These are phyloP conservation scores for Metschnikowia anglica DNA, from an alignment of 805 yeast genomes.

Conservation along the genomic window DNA sequence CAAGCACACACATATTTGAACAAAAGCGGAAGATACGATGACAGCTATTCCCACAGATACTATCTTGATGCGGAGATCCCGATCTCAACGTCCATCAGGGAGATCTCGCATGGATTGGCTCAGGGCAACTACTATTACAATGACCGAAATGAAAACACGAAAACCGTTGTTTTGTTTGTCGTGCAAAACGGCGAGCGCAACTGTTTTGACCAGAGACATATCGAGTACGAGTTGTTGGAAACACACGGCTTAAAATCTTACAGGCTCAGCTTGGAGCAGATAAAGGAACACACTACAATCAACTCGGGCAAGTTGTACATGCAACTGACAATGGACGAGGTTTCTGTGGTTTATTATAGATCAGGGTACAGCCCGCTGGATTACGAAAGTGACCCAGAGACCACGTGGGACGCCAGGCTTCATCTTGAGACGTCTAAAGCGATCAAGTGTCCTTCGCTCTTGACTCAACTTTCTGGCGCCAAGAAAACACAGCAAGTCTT, in stretches of 20 bases:
- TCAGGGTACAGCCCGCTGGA: constrained; percentile 87
- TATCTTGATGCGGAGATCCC: constrained; percentile 57
- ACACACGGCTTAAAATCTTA: constrained; percentile 57
- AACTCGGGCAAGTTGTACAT: constrained; percentile 50
- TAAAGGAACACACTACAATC: constrained; percentile 43
- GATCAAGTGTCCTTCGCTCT: constrained; percentile 85
- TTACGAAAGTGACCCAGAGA: constrained; percentile 52
- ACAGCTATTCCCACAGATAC: constrained; percentile 38
- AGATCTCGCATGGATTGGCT: constrained; percentile 68
- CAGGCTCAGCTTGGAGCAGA: constrained; percentile 67
- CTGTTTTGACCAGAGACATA: constrained; percentile 83
- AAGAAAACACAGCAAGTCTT: constrained; percentile 91
- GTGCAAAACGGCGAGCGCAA: constrained; percentile 87
- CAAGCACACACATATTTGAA: constrained; percentile 69
- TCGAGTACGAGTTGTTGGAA: constrained; percentile 68
- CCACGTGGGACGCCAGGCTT: constrained; percentile 77
- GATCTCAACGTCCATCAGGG: constrained; percentile 59
- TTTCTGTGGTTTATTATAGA: constrained; percentile 87
- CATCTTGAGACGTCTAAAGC: constrained; percentile 72
- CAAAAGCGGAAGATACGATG: constrained; percentile 53
- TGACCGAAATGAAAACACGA: constrained; percentile 22
- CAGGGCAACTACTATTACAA: constrained; percentile 60
- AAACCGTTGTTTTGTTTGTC: constrained; percentile 65
- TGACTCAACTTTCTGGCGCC: constrained; percentile 89
- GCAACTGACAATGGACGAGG: constrained; percentile 59